Evolutionary conservation across 345 rosid species (phyloP), one percentile per base, ranked within the genome.

Genomic region (Eucalyptus caleyi): DNA sequence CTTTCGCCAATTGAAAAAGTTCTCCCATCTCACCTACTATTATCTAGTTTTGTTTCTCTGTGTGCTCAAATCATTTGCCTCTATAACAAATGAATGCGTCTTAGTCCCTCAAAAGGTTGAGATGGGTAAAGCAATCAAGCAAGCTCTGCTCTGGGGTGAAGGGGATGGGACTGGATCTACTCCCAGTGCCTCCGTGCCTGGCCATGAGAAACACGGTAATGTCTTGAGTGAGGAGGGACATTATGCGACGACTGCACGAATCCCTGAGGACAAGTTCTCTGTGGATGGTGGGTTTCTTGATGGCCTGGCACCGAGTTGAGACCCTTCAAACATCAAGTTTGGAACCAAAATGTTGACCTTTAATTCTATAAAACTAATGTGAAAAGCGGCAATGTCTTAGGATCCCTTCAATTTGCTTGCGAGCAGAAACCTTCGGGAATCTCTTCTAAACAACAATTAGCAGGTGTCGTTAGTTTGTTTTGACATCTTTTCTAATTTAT

Each of bases 341-440:
- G 81, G 42, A 87, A 60, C 92, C 21, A 92, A 87, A 86, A 91
- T 92, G 89, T 96, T 95, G 89, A 96, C 98, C 34, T 97, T 95
- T 90, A 91, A 95, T 88, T 93, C 95, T 0, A 91, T 95, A 90
- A 88, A 59, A 54, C 42, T 40, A 67, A 51, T 80, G 90, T 86
- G 67, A 91, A 89, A 50, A 86, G 80, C 8, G 89, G 88, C 49
- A 91, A 72, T 11, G 86, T 77, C 80, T 91, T 7, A 92, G 40
- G 95, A 93, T 90, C 91, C 93, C 6, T 50, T 16, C 50, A 47
- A 47, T 47, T 47, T 47, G 14, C 5, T 11, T 47, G 50, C 50
- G 50, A 47, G 13, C 13, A 11, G 50, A 47, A 11, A 47, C 50
- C 50, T 47, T 47, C 13, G 14, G 1, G 50, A 11, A 47, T 47